phyloP scores from a whole-genome alignment of 1,284 basidiomycete species.

The Cutaneotrichosporon sp. region DNA sequence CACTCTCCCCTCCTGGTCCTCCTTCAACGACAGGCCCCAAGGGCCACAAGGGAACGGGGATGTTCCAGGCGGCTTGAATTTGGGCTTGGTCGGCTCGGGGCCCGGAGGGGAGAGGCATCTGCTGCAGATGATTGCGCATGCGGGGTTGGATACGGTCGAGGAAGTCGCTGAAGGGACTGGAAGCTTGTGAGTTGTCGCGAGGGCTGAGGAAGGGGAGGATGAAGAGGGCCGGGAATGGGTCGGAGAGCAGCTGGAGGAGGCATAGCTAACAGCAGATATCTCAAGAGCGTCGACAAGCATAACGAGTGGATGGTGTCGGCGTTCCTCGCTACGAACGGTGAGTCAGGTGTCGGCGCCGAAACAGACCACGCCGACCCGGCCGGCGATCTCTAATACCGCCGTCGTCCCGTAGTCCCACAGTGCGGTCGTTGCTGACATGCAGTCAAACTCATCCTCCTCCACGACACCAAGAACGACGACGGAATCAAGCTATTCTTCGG shows the following conservation, averaged over 20 bases:
- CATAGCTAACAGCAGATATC: slow-evolving; percentile 59
- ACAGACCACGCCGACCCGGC: too few relatives aligned
- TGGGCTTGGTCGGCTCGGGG: slow-evolving; percentile 9
- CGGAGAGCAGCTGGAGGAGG: neutral
- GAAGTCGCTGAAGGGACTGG: slow-evolving; percentile 80
- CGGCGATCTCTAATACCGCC: too few relatives aligned
- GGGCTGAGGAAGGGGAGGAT: neutral
- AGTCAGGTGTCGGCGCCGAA: slow-evolving; percentile 42
- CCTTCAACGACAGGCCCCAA: slow-evolving; percentile 28
- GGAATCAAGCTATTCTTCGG: slow-evolving; percentile 84
- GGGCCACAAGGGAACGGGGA: too few relatives aligned
- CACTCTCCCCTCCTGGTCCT: slow-evolving; percentile 46
- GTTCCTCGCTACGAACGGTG: slow-evolving; percentile 87
- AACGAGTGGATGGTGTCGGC: slow-evolving; percentile 96
- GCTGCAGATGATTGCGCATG: slow-evolving; percentile 94
- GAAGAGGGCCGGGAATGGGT: neutral
- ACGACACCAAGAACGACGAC: slow-evolving; percentile 92
- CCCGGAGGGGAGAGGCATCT: slow-evolving; percentile 69
- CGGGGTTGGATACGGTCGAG: slow-evolving; percentile 83
- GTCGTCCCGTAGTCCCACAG: too few relatives aligned
- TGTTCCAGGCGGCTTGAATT: slow-evolving; percentile 1
- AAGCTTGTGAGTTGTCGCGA: slow-evolving; percentile 64
- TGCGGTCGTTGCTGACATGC: too few relatives aligned
- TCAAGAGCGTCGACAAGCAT: slow-evolving; percentile 88
- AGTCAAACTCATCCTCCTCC: slow-evolving; percentile 77